These are phyloP conservation scores for Microdochium nivale DNA, from an alignment of 2,329 filamentous ascomycete genomes.

Conservation along the genomic window DNA sequence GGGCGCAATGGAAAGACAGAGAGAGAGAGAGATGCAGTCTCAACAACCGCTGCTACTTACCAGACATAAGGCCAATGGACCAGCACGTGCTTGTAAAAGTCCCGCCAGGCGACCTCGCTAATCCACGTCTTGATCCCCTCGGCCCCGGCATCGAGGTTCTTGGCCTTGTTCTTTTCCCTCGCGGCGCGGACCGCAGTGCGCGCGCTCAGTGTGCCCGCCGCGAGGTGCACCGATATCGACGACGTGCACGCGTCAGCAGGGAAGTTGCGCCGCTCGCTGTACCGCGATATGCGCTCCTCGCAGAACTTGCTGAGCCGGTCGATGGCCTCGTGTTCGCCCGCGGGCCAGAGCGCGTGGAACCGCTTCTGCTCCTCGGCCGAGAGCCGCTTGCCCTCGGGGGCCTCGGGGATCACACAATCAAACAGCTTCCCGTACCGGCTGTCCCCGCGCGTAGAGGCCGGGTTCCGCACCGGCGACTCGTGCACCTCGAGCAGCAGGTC, in stretches of 20 bases:
- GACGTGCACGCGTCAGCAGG: conserved; percentile 57
- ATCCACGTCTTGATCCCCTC: conserved; percentile 67
- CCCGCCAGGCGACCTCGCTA: conserved; percentile 75
- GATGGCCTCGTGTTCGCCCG: conserved; percentile 65
- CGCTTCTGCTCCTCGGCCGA: conserved; percentile 47
- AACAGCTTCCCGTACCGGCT: conserved; percentile 36
- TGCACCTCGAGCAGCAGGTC: conserved; percentile 52
- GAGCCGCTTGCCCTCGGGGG: conserved; percentile 56
- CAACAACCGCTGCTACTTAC: too few relatives aligned
- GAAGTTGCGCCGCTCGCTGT: conserved; percentile 58
- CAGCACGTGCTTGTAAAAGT: conserved; percentile 83
- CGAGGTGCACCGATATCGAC: conserved; percentile 61
- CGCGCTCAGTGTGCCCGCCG: conserved; percentile 56
- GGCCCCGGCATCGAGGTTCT: conserved; percentile 57
- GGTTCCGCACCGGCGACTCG: conserved; percentile 49
- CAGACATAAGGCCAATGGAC: conserved; percentile 79
- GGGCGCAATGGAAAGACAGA: too few relatives aligned
- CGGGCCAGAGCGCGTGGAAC: conserved; percentile 57
- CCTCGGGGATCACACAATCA: conserved; percentile 46
- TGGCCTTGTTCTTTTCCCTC: conserved; percentile 35
- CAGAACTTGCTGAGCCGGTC: conserved; percentile 59
- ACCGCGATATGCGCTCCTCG: conserved; percentile 50
- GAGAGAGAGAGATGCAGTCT: too few relatives aligned
- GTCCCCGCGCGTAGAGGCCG: conserved; percentile 27
- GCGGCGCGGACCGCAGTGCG: conserved; percentile 60